phyloP scores from a whole-genome alignment of 2,329 filamentous ascomycete species.

The Penicillium sclerotiorum region DNA sequence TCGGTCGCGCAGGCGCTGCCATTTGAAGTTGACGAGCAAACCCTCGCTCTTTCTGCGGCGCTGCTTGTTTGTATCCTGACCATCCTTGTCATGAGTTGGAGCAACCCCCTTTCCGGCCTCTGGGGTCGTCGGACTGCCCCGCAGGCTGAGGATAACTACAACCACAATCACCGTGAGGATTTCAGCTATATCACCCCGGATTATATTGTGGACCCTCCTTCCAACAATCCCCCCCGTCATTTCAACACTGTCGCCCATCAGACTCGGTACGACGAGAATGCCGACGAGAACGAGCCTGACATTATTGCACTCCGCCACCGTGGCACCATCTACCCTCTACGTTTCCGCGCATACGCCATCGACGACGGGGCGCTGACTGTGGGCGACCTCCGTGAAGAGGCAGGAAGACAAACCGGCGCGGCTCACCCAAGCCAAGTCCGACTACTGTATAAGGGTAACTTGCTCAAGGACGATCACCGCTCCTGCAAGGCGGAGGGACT shows the following conservation, averaged over 20 bases:
- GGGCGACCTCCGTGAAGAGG: conserved; percentile 43
- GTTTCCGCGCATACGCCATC: conserved; percentile 52
- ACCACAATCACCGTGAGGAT: too few relatives aligned
- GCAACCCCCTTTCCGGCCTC: conserved; percentile 33
- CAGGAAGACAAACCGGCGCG: conserved; percentile 41
- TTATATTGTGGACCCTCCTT: conserved; percentile 34
- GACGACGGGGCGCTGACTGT: conserved; percentile 48
- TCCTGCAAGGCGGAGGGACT: conserved; percentile 48
- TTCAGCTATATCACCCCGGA: conserved; percentile 44
- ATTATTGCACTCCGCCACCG: conserved; percentile 48
- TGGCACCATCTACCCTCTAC: conserved; percentile 44
- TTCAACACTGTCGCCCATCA: conserved; percentile 21
- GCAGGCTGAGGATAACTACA: conserved; percentile 40
- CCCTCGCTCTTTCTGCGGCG: conserved; percentile 28
- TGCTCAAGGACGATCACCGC: conserved; percentile 45
- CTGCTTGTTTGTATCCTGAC: conserved; percentile 32
- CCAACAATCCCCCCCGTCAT: conserved; percentile 8
- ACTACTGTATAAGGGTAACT: conserved; percentile 51
- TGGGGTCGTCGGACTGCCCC: conserved; percentile 38
- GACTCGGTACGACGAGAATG: conserved; percentile 12
- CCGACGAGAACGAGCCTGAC: conserved; percentile 44
- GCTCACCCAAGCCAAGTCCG: conserved; percentile 42
- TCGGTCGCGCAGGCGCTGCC: conserved; percentile 26
- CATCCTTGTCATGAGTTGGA: conserved; percentile 40
- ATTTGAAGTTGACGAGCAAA: conserved; percentile 24